Evolutionary conservation across 2,329 filamentous ascomycete genomes (phyloP).

Genomic region (Malbranchea cinnamomea): DNA sequence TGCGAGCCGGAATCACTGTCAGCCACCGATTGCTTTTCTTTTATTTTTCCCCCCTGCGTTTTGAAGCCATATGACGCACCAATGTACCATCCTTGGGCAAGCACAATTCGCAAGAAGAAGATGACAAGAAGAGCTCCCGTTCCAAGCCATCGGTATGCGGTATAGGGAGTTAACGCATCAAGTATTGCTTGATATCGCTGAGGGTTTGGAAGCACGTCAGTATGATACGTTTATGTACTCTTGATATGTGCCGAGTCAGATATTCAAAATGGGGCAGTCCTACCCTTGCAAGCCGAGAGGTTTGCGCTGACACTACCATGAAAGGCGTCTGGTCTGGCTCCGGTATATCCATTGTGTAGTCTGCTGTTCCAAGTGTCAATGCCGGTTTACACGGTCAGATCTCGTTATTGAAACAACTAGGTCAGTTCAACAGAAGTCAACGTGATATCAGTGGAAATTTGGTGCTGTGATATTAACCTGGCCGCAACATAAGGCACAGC

Average conservation of each 20-base stretch:
- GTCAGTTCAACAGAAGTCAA: too few relatives aligned
- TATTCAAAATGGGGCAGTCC: too few relatives aligned
- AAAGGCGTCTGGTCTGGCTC: constrained; percentile 88
- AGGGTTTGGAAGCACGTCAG: constrained; percentile 1
- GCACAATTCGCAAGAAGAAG: constrained; percentile 79
- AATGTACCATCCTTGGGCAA: constrained; percentile 98
- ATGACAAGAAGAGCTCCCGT: constrained; percentile 60
- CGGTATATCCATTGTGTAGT: constrained; percentile 56
- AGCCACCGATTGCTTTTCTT: neutral
- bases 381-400: neutral
- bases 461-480: neutral
- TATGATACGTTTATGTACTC: neutral
- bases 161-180: constrained; percentile 82
- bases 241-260: too few relatives aligned
- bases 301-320: constrained; percentile 75
- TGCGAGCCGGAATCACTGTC: constrained; percentile 22
- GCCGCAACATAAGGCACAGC: constrained; percentile 2
- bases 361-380: neutral
- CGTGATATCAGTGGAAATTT: neutral
- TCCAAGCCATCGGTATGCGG: constrained; percentile 77
- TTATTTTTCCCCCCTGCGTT: neutral
- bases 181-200: constrained; percentile 90
- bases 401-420: constrained; percentile 1
- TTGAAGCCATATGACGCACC: constrained; percentile 39
- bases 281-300: constrained; percentile 34